These are phyloP conservation scores for Planoprotostelium fungivorum DNA, from an alignment of 78 protist genomes.

Conservation along the genomic window DNA sequence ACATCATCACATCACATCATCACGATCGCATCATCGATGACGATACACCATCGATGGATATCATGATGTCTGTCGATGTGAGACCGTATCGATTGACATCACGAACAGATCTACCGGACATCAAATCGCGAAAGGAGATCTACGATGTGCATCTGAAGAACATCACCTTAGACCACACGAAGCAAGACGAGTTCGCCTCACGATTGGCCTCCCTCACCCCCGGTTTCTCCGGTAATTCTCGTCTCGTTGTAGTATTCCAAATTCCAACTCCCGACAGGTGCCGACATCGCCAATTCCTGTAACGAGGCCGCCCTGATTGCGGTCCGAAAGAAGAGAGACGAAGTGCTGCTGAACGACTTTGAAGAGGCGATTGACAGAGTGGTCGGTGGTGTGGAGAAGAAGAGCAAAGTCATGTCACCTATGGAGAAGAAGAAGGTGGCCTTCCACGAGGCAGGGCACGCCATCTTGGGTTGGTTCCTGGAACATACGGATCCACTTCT, in stretches of 20 bases:
- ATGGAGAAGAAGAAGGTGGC: constrained; percentile 86
- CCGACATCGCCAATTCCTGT: constrained; percentile 91
- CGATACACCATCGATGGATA: no score
- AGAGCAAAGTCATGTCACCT: constrained; percentile 53
- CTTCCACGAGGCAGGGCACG: constrained; percentile 99
- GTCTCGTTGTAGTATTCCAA: neutral
- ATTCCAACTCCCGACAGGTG: constrained; percentile 11
- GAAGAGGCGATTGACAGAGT: constrained; percentile 91
- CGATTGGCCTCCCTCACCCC: constrained; percentile 71
- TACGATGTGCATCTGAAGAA: constrained; percentile 80
- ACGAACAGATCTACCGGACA: constrained; percentile 60
- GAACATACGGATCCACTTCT: constrained; percentile 91
- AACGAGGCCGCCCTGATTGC: constrained; percentile 94
- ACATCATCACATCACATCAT: no score
- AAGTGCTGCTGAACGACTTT: constrained; percentile 71
- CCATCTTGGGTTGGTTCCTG: constrained; percentile 94
- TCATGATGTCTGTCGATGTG: no score
- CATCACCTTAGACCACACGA: constrained; percentile 39
- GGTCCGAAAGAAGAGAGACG: constrained; percentile 38
- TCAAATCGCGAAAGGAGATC: constrained; percentile 82
- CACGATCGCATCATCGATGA: no score
- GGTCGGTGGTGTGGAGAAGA: constrained; percentile 76
- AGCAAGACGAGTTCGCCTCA: constrained; percentile 41
- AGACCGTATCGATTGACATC: no score
- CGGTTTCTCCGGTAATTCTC: constrained; percentile 75